Conservation (phyloP, 2,329 filamentous ascomycete species). For the Ophiosphaerella narmari region DNA sequence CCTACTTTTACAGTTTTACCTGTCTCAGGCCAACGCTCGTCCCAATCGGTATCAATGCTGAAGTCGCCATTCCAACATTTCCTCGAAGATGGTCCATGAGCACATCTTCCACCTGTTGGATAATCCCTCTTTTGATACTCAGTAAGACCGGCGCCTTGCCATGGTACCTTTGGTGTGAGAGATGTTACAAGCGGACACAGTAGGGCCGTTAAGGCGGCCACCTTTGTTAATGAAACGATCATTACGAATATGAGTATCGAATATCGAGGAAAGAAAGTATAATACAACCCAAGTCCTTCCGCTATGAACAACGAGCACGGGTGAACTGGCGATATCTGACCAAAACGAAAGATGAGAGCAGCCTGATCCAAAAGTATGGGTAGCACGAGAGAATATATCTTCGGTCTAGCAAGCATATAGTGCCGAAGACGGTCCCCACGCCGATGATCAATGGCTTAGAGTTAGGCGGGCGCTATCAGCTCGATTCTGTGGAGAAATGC, state of each 20-base stretch:
- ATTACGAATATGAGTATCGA: constrained; percentile 10
- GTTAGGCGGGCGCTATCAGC: constrained; percentile 11
- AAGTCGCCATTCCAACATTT: constrained; percentile 37
- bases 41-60: constrained; percentile 52
- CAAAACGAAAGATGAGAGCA: constrained; percentile 12
- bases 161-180: constrained; percentile 27
- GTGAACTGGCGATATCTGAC: constrained; percentile 2
- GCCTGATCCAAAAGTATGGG: constrained; percentile 11
- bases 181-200: constrained; percentile 21
- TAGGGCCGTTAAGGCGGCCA: constrained; percentile 14
- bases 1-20: constrained; percentile 43
- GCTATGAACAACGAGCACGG: constrained; percentile 5
- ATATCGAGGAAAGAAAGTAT: constrained; percentile 10
- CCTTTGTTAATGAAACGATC: constrained; percentile 6
- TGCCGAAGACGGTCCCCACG: constrained; percentile 7
- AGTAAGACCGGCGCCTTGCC: constrained; percentile 25
- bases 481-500: constrained; percentile 21
- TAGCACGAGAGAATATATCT: constrained; percentile 24
- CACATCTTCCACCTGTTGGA: constrained; percentile 14
- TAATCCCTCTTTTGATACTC: constrained; percentile 13
- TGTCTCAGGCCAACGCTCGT: constrained; percentile 49
- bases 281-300: constrained; percentile 3
- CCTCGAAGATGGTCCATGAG: constrained; percentile 28
- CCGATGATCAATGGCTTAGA: constrained; percentile 14
- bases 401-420: constrained; percentile 13